Conservation (phyloP, 1,284 basidiomycete genomes). For the Wallemia hederae region DNA sequence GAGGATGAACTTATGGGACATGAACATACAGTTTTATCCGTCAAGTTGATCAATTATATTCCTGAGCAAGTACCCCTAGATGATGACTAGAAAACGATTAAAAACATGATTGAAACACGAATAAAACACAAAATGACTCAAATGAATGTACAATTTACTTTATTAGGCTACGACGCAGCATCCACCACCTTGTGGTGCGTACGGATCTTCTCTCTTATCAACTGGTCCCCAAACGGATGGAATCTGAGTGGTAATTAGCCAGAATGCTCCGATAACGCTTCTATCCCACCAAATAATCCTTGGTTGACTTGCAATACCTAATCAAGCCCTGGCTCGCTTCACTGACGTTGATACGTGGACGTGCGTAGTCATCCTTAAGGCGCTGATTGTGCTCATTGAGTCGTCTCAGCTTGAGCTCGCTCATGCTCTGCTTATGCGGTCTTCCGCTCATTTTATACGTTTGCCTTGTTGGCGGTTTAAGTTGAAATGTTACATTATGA, state of each 20-base stretch:
- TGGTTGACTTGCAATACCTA: conserved; percentile 63
- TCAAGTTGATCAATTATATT: background rate
- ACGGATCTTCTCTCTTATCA: conserved; percentile 61
- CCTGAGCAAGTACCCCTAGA: background rate
- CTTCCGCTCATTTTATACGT: background rate
- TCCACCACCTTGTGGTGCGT: conserved; percentile 38
- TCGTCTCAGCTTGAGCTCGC: conserved; percentile 77
- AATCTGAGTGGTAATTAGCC: conserved; percentile 21
- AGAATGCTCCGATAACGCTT: conserved; percentile 4
- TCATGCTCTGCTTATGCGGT: conserved; percentile 26
- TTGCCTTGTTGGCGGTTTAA: too few relatives aligned
- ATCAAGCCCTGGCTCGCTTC: conserved; percentile 67
- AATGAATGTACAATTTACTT: background rate
- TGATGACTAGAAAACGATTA: background rate
- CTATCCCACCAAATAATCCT: conserved; percentile 45
- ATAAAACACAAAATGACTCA: too few relatives aligned
- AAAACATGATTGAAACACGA: too few relatives aligned
- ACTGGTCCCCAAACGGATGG: conserved; percentile 83
- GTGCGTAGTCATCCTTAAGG: conserved; percentile 57
- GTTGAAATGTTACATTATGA: background rate
- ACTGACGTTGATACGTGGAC: conserved; percentile 62
- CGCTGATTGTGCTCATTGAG: conserved; percentile 79
- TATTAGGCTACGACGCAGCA: conserved; percentile 29
- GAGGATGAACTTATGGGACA: background rate
- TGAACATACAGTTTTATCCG: background rate